Percentiles rank a stretch among this genome's conserved stretches.
phyloP scores from a whole-genome alignment of 805 yeast genomes.

The Pichia gijzeniarum region DNA sequence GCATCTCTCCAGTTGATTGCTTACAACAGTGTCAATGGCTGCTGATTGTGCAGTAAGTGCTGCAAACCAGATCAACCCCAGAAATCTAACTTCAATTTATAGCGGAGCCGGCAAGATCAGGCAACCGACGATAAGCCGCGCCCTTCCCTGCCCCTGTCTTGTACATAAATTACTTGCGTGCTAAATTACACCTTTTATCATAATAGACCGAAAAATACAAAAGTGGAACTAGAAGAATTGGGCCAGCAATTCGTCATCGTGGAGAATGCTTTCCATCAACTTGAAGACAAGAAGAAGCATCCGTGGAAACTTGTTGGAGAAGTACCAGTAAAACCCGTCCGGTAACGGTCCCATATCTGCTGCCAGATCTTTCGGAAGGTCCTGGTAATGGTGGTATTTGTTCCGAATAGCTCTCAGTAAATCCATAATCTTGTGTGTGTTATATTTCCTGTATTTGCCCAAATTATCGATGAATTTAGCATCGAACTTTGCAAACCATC shows the following conservation, averaged over 20 bases:
- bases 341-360: constrained; percentile 73
- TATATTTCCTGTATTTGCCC: constrained; percentile 87
- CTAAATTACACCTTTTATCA: no score
- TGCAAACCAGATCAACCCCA: no score
- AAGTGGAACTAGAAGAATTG: constrained; percentile 5
- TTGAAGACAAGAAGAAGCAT: constrained; percentile 69
- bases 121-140: not conserved
- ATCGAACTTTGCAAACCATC: constrained; percentile 79
- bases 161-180: not conserved
- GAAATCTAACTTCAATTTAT: no score
- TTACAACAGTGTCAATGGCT: no score
- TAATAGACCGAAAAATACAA: no score
- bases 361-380: constrained; percentile 64
- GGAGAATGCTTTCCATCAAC: constrained; percentile 49
- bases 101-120: no score
- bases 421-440: constrained; percentile 73
- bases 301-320: constrained; percentile 68
- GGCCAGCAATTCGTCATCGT: constrained; percentile 48
- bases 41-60: no score
- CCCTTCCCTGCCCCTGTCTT: not conserved
- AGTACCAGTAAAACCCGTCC: constrained; percentile 75
- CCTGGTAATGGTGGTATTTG: constrained; percentile 92
- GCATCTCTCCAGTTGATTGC: constrained; percentile 12
- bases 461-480: constrained; percentile 69
- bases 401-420: constrained; percentile 83